Evolutionary conservation across 202 grass and related monocot species (phyloP).

Genomic region (Zoysia matrella): DNA sequence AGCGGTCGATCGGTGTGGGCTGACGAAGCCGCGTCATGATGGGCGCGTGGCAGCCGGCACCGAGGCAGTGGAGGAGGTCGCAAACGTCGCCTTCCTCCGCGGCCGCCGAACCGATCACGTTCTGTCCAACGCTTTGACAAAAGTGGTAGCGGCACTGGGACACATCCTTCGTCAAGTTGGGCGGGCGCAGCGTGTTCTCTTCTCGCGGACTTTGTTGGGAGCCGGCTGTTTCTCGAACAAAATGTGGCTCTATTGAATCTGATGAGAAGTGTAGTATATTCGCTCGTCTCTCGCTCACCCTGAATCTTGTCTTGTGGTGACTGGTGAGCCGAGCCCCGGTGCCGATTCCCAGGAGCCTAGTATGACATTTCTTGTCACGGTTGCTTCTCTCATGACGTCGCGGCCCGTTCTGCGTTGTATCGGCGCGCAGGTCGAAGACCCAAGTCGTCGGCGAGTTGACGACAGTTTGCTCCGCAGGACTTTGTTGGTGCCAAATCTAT

Average conservation of each 20-base stretch:
- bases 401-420: background rate
- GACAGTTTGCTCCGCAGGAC: too few relatives aligned
- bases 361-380: background rate
- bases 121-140: background rate
- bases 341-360: background rate
- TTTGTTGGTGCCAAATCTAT: too few relatives aligned
- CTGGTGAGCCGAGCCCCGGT: background rate
- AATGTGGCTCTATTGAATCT: background rate
- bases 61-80: background rate
- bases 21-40: background rate
- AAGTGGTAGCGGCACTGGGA: background rate
- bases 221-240: background rate
- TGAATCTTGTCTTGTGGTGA: background rate
- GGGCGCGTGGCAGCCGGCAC: too few relatives aligned
- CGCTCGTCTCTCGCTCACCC: background rate
- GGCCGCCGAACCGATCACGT: background rate
- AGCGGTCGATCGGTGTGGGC: conserved; percentile 44
- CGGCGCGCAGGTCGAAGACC: too few relatives aligned
- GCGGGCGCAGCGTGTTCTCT: background rate
- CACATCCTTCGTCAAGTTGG: background rate
- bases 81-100: background rate
- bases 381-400: background rate
- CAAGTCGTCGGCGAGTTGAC: background rate
- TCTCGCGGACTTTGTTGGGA: background rate
- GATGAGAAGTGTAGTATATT: background rate